Conservation (phyloP, 2,329 filamentous ascomycete genomes). For the Xylariaceae sp. region DNA sequence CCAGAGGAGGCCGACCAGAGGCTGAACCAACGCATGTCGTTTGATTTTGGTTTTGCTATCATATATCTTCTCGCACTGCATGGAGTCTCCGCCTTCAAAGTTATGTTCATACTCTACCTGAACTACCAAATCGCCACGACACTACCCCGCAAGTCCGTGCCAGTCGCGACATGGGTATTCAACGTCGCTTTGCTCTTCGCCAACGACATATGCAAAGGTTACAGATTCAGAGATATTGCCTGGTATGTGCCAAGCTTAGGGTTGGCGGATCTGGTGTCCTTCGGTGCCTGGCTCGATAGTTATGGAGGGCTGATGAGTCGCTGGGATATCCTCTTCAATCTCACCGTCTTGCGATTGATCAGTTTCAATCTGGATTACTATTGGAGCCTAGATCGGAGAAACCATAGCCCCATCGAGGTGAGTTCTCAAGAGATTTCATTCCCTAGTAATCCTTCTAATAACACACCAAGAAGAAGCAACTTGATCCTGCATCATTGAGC, state of each 20-base stretch:
- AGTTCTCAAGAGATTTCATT: slow-evolving; percentile 31
- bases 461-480: slow-evolving; percentile 86
- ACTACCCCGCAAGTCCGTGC: slow-evolving; percentile 67
- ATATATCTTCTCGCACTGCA: slow-evolving; percentile 77
- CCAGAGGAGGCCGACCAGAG: slow-evolving; percentile 50
- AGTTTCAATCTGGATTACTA: slow-evolving; percentile 98
- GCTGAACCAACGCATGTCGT: slow-evolving; percentile 67
- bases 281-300: slow-evolving; percentile 71
- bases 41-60: slow-evolving; percentile 78
- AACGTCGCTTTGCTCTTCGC: slow-evolving; percentile 82
- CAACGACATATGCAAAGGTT: slow-evolving; percentile 81
- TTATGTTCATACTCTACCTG: slow-evolving; percentile 71
- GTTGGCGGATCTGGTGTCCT: slow-evolving; percentile 45
- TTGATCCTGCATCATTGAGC: slow-evolving; percentile 80
- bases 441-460: background rate
- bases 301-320: slow-evolving; percentile 79
- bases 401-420: slow-evolving; percentile 76
- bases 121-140: slow-evolving; percentile 78
- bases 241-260: slow-evolving; percentile 35
- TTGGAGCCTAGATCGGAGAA: slow-evolving; percentile 71
- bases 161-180: slow-evolving; percentile 80
- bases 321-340: slow-evolving; percentile 98
- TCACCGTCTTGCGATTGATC: slow-evolving; percentile 86
- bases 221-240: slow-evolving; percentile 64
- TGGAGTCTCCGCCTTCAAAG: slow-evolving; percentile 79